Base-by-base conservation (phyloP, 495 filamentous ascomycete genomes). In the Hypomontagnella monticulosa region DNA sequence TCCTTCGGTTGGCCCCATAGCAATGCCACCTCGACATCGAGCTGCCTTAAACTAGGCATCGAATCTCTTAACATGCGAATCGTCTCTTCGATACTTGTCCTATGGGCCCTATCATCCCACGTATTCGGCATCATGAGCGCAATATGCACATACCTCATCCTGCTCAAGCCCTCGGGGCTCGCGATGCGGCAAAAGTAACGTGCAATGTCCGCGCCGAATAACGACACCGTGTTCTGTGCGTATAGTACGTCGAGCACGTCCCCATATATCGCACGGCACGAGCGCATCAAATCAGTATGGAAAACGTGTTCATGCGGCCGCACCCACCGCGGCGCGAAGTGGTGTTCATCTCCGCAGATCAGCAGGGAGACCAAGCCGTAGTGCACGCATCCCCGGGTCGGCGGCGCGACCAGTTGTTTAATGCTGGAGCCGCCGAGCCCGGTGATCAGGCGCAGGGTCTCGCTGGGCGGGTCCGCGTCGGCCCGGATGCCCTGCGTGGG, bases 11-110 rank as follows among this genome's bases (percentile, higher is more conserved):
- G 67, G 11, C 62, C 46, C 57, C 57, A 67, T 7, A 32, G 14
- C 7, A 70, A 16, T 33, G 44, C 63, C 2, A 70, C 52, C 40
- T 70, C 67, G 14, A 70, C 19, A 38, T 70, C 67, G 4, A 70
- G 53, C 46, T 70, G 67, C 19, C 8, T 12, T 14, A 70, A 48
- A 19, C 19, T 32, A n/a, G 44, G 38, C n/a, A 61, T 43, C 2
- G 38, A 40, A 9, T 51, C 16, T 6, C 32, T 19, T 6, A 70
- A 53, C 40, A 51, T 34, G 4, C 33, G 44, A 30, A 67, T 55
- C 8, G 57, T 33, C 4, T 27, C 56, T 9, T 38, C 12, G 1
- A 70, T 23, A 9, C 8, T 49, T 53, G 40, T 53, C 32, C 16
- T 50, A 12, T 60, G 53, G 27, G 11, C 19, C 30, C 41, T 10